Conservation (phyloP, 306 rosid genomes). For the Quercus robur region DNA sequence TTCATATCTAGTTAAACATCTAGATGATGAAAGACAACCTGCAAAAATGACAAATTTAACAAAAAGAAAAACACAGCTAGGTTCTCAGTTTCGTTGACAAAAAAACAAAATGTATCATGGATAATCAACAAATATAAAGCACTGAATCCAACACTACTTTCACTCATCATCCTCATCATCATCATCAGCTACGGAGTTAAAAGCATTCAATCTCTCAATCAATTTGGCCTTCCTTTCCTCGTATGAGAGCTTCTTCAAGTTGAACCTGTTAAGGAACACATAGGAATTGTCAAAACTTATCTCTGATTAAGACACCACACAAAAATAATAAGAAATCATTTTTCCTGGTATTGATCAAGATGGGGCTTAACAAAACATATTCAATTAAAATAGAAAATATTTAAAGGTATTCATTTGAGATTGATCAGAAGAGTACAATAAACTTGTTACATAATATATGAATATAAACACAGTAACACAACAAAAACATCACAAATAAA, state of each 20-base stretch:
- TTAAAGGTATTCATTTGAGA: neutral
- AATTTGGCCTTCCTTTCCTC: slow-evolving; percentile 61
- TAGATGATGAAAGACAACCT: neutral
- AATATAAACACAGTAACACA: neutral
- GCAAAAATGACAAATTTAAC: neutral
- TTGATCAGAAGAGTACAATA: neutral
- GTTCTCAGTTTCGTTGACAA: neutral
- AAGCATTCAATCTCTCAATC: slow-evolving; percentile 51
- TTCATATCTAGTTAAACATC: neutral
- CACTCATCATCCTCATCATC: slow-evolving; percentile 38
- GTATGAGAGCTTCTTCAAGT: slow-evolving; percentile 69
- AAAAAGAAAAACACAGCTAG: neutral
- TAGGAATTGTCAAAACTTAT: neutral
- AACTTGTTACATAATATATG: neutral
- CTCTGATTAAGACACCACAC: neutral
- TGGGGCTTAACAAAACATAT: neutral
- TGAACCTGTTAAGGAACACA: slow-evolving; percentile 30
- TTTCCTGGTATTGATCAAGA: neutral
- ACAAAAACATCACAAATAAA: neutral
- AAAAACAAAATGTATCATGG: neutral
- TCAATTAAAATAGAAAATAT: neutral
- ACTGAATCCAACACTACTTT: neutral
- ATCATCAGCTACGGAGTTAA: slow-evolving; percentile 51
- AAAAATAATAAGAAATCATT: neutral
- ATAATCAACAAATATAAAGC: neutral